Base-by-base conservation (phyloP, 352 stramenopile species). In the Phytophthora palmivora region DNA sequence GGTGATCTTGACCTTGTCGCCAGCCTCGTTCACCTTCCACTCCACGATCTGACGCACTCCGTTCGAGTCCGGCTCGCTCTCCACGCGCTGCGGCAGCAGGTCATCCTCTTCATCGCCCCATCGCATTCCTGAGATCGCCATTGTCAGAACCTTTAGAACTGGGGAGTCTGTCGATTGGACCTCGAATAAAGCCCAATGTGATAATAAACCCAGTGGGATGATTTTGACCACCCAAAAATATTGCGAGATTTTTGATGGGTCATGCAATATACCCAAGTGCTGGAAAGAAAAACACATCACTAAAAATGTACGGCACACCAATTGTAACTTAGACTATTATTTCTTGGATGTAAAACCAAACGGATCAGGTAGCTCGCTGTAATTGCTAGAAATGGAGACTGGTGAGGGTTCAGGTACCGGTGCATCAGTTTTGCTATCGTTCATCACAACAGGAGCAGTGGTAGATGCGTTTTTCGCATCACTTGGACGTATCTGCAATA, bases 1-100 rank as follows among this genome's bases (percentile, higher is more conserved):
- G 43, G 87, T 96, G n/a, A 96, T 70, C 64, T 96, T 95, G 21
- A 96, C 88, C 72, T 94, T 96, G 53, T 96, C 87, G n/a, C 84
- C 82, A 18, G 84, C 77, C 19, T 96, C 88, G 63, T 96, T 94
- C 63, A 89, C 72, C 77, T 96, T 96, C 85, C 86, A 96, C 67
- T 94, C 85, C n/a, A 96, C 75, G 46, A 96, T 82, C 69, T 88
- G 91, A 50, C 85, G 87, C 26, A 96, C 82, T 26, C 88, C 88
- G 43, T 91, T 84, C 48, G 76, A 63, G 67, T 96, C 88, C 36
- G 85, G 81, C 45, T 93, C 88, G 63, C 78, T 92, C 58, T 94
- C 88, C 62, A 87, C 89, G 75, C 85, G 85, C 67, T 79, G 75
- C 63, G 88, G 87, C 57, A 96, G 52, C 48, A 91, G 56, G 68